These are phyloP conservation scores for Stentor roeselii DNA, from an alignment of 73 alveolate genomes.

Conservation along the genomic window DNA sequence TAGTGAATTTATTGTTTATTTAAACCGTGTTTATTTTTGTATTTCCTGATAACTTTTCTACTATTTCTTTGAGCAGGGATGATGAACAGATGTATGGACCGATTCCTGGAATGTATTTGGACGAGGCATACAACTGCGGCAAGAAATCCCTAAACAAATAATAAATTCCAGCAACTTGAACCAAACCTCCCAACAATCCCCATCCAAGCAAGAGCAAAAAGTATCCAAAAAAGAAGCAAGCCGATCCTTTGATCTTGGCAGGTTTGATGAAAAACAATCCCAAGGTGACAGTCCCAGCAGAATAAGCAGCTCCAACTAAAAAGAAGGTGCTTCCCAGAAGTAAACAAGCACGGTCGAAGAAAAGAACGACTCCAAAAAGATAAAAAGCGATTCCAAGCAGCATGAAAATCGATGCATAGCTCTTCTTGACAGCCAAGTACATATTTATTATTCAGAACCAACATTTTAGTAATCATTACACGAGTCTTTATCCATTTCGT, in stretches of 20 bases:
- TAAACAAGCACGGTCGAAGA: not conserved
- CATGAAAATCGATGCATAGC: not conserved
- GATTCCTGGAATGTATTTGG: conserved; percentile 16
- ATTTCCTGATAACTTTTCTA: not conserved
- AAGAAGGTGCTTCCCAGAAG: not conserved
- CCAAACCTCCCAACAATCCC: not conserved
- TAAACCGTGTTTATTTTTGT: not conserved
- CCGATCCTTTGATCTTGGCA: conserved; percentile 9
- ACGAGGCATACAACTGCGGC: conserved; percentile 10
- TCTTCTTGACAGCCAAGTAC: not conserved
- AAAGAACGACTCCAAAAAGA: not conserved
- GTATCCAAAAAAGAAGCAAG: not conserved
- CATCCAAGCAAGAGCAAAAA: not conserved
- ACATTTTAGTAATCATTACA: no score
- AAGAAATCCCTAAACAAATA: conserved; percentile 17
- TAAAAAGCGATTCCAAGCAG: not conserved
- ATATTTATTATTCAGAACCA: no score
- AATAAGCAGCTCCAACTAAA: not conserved
- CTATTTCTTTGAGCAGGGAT: not conserved
- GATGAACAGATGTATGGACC: conserved; percentile 15
- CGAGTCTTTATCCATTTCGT: conserved; percentile 1
- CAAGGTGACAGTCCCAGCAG: conserved; percentile 1
- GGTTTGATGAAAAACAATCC: not conserved
- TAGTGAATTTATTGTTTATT: no score
- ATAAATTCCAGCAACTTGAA: not conserved